Evolutionary conservation across 768 basidiomycete species (phyloP).

Genomic region (Pleurotus ostreatus): DNA sequence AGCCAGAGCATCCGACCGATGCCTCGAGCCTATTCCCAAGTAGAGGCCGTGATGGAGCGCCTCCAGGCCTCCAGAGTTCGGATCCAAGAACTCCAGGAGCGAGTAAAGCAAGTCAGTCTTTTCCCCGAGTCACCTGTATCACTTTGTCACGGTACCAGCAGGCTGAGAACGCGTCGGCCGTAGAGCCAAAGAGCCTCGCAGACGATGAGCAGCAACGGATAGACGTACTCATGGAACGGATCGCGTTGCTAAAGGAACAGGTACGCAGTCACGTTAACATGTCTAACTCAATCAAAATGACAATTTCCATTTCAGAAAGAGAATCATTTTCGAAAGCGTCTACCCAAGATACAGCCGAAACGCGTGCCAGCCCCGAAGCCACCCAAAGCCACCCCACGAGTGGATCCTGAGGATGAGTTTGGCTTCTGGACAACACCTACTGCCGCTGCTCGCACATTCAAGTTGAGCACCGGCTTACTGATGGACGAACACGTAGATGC

Average conservation of each 20-base stretch:
- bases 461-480: conserved; percentile 48
- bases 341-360: conserved; percentile 14
- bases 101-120: conserved; percentile 27
- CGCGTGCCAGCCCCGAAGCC: conserved; percentile 17
- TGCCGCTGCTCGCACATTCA: conserved; percentile 49
- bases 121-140: not conserved
- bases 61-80: conserved; percentile 33
- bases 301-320: not conserved
- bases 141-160: not conserved
- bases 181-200: conserved; percentile 29
- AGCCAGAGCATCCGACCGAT: conserved; percentile 44
- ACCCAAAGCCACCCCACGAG: conserved; percentile 20
- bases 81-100: conserved; percentile 29
- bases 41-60: conserved; percentile 36
- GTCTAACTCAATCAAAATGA: too few species aligned
- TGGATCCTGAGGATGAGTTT: conserved; percentile 37
- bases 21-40: conserved; percentile 46
- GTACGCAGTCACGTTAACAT: conserved; percentile 17
- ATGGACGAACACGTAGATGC: conserved; percentile 63
- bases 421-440: conserved; percentile 64
- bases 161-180: conserved; percentile 16
- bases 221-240: conserved; percentile 29
- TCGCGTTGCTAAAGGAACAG: conserved; percentile 37
- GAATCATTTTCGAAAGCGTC: not conserved
- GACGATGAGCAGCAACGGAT: conserved; percentile 41